Conservation (phyloP, 2,329 filamentous ascomycete species). For the Botryotinia calthae region DNA sequence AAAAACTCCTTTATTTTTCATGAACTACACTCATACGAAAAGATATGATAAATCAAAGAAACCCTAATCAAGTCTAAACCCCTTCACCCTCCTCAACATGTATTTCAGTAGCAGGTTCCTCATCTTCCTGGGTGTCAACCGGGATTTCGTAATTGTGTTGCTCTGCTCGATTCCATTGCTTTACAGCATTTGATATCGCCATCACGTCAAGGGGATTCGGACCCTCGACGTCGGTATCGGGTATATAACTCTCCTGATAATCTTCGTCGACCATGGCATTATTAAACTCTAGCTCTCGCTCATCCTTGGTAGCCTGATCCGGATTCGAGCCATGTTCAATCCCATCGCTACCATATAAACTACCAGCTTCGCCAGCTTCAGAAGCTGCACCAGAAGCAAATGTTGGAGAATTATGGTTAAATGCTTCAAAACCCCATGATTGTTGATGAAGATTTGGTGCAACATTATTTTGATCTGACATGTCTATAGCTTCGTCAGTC, state of each 20-base stretch:
- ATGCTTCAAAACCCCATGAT: background rate
- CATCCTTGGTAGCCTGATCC: slow-evolving; percentile 25
- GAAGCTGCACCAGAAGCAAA: slow-evolving; percentile 34
- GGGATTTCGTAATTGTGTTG: slow-evolving; percentile 20
- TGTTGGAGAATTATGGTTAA: slow-evolving; percentile 20
- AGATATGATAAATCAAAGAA: background rate
- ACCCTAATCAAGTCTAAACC: slow-evolving; percentile 31
- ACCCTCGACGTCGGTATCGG: slow-evolving; percentile 35
- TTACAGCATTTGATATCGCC: background rate
- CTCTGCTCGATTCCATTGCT: background rate
- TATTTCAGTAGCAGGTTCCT: slow-evolving; percentile 37
- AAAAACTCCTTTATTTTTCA: slow-evolving; percentile 7
- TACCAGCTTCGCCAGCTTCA: slow-evolving; percentile 25
- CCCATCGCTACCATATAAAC: slow-evolving; percentile 31
- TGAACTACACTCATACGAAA: background rate
- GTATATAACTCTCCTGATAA: slow-evolving; percentile 26
- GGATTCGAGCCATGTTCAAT: slow-evolving; percentile 37
- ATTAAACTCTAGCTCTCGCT: slow-evolving; percentile 34
- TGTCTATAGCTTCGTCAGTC: slow-evolving; percentile 34
- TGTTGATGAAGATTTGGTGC: slow-evolving; percentile 17
- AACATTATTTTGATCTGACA: slow-evolving; percentile 26
- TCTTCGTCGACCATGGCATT: slow-evolving; percentile 29
- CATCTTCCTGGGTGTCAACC: slow-evolving; percentile 25
- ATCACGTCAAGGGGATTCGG: slow-evolving; percentile 23
- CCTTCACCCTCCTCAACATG: slow-evolving; percentile 37